Percentiles rank a stretch among this genome's conserved stretches.
These are phyloP conservation scores for Verbascum thapsus DNA, from an alignment of 257 asterid species.

Conservation along the genomic window DNA sequence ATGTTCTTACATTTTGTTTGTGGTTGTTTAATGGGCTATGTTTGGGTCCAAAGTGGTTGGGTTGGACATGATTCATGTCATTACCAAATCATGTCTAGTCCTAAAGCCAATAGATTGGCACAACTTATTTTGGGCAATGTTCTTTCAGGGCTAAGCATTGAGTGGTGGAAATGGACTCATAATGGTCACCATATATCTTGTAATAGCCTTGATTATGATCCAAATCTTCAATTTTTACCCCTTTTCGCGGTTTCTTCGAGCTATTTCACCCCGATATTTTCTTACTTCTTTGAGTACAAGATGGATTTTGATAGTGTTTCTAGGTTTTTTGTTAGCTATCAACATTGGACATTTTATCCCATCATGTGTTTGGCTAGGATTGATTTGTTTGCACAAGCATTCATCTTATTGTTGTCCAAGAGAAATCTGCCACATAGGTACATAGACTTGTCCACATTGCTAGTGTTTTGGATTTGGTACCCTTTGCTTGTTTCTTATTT, in stretches of 20 bases:
- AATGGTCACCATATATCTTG: slow-evolving; percentile 89
- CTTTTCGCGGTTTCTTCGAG: slow-evolving; percentile 75
- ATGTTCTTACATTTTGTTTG: slow-evolving; percentile 51
- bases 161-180: slow-evolving; percentile 92
- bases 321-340: slow-evolving; percentile 63
- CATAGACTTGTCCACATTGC: slow-evolving; percentile 60
- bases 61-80: slow-evolving; percentile 93
- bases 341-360: slow-evolving; percentile 85
- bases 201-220: slow-evolving; percentile 85
- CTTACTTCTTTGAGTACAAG: slow-evolving; percentile 53
- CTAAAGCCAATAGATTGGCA: slow-evolving; percentile 43
- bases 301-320: slow-evolving; percentile 55
- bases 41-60: slow-evolving; percentile 98
- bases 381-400: slow-evolving; percentile 69
- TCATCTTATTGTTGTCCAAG: slow-evolving; percentile 52
- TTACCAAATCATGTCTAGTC: slow-evolving; percentile 59
- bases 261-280: slow-evolving; percentile 59
- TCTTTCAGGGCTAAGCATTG: slow-evolving; percentile 84
- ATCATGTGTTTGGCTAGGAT: slow-evolving; percentile 81
- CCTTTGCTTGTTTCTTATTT: slow-evolving; percentile 70
- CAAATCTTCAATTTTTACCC: slow-evolving; percentile 87
- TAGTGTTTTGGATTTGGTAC: slow-evolving; percentile 84
- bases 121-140: slow-evolving; percentile 70
- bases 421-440: slow-evolving; percentile 50
- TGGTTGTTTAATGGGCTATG: slow-evolving; percentile 72